These are phyloP conservation scores for Hyaloscypha variabilis DNA, from an alignment of 495 filamentous ascomycete genomes.

Conservation along the genomic window DNA sequence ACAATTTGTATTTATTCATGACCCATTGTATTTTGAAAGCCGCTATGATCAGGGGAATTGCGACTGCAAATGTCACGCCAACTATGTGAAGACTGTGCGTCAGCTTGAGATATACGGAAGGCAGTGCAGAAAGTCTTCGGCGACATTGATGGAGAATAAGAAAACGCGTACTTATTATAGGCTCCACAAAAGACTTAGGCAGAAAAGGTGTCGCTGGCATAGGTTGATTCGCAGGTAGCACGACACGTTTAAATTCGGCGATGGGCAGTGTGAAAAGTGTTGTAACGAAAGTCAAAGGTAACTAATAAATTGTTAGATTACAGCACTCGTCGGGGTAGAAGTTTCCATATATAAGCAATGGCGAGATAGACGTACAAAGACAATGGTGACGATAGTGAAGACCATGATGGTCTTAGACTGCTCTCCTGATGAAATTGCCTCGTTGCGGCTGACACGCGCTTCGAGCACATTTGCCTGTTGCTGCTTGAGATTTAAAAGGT, in stretches of 20 bases:
- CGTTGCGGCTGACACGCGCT: constrained; percentile 4
- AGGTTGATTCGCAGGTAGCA: constrained; percentile 2
- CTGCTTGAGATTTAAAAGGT: constrained; percentile 14
- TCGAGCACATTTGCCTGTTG: constrained; percentile 13
- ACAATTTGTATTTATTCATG: constrained; percentile 2
- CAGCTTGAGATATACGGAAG: not conserved
- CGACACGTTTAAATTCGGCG: constrained; percentile 1
- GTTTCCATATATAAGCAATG: not conserved
- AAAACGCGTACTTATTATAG: not conserved
- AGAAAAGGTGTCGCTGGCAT: constrained; percentile 6
- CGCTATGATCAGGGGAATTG: constrained; percentile 2
- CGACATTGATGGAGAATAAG: not conserved
- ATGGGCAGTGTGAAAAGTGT: constrained; percentile 14
- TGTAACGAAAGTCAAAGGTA: constrained; percentile 15
- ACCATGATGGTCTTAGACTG: constrained; percentile 17
- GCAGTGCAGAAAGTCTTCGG: not conserved
- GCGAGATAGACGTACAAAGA: constrained; percentile 8
- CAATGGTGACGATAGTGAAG: constrained; percentile 13
- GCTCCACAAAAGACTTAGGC: not conserved
- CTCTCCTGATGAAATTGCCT: constrained; percentile 14
- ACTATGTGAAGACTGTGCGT: constrained; percentile 1
- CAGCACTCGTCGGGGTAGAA: not conserved
- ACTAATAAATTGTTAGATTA: constrained; percentile 3
- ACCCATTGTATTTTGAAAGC: constrained; percentile 12
- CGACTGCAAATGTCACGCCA: constrained; percentile 13